Conservation (phyloP, 129 eudicot species). For the Erigeron canadensis region DNA sequence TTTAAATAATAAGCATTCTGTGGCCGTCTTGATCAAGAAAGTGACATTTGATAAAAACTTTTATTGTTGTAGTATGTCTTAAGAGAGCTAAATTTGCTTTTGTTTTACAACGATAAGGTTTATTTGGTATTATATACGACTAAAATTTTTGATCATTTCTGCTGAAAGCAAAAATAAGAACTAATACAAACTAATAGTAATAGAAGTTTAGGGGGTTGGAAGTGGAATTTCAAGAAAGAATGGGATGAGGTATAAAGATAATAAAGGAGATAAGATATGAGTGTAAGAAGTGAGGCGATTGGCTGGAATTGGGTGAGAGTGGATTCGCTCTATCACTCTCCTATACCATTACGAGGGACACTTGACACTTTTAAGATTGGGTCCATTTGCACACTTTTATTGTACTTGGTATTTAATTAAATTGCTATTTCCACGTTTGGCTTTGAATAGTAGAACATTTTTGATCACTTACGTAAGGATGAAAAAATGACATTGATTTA, state of each 20-base stretch:
- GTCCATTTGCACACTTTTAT: constrained; percentile 22
- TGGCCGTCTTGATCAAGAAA: too few species aligned
- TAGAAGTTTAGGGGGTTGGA: not conserved
- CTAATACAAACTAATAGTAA: not conserved
- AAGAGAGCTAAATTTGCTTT: too few species aligned
- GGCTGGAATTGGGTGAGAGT: constrained; percentile 32
- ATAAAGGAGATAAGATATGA: constrained; percentile 38
- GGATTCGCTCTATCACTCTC: constrained; percentile 14
- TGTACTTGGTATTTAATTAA: too few species aligned
- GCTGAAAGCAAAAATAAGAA: not conserved
- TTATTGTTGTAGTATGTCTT: too few species aligned
- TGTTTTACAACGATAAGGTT: not conserved
- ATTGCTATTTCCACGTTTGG: too few species aligned
- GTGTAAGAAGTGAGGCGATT: constrained; percentile 20
- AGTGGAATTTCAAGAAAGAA: constrained; percentile 5
- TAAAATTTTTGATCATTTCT: not conserved
- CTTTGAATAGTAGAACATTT: too few species aligned
- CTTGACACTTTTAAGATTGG: not conserved
- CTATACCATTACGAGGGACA: not conserved
- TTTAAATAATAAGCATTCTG: too few species aligned
- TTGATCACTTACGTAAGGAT: too few species aligned
- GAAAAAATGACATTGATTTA: too few species aligned
- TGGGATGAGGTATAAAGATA: constrained; percentile 30
- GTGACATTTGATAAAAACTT: too few species aligned
- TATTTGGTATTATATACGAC: not conserved